Evolutionary conservation across 73 alveolate species (phyloP).

Genomic region (Paramecium octaurelia): DNA sequence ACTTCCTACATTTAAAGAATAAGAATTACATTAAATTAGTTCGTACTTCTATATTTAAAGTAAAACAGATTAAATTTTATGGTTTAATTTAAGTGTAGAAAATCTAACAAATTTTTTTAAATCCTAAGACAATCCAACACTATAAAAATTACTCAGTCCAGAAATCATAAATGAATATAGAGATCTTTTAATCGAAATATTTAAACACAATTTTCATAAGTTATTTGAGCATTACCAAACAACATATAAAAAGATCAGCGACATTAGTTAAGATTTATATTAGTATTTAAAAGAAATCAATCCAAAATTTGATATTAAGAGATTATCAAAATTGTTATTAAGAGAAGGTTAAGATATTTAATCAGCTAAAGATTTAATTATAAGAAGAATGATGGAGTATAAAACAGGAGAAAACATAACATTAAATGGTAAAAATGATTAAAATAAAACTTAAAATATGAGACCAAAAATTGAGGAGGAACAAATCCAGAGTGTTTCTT

Average conservation of each 20-base stretch:
- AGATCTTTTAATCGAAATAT: neutral
- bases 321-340: neutral
- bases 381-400: conserved; percentile 27
- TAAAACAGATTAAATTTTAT: conserved; percentile 48
- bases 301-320: conserved; percentile 12
- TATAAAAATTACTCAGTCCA: neutral
- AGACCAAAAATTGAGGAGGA: conserved; percentile 36
- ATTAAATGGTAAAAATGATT: neutral
- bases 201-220: neutral
- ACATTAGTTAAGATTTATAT: neutral
- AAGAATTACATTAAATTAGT: neutral
- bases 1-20: neutral
- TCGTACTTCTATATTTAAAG: neutral
- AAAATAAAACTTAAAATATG: neutral
- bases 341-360: conserved; percentile 36
- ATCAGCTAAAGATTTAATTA: conserved; percentile 11
- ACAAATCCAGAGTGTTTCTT: neutral
- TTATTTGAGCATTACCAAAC: neutral
- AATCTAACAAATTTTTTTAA: neutral
- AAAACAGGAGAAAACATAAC: neutral
- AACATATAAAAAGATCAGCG: neutral
- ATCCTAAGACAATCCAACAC: neutral
- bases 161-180: conserved; percentile 6
- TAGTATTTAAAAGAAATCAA: neutral
- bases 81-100: neutral